Evolutionary conservation across 768 basidiomycete genomes (phyloP), one percentile per base, ranked within the genome.

Genomic region (Ramaria sp.): DNA sequence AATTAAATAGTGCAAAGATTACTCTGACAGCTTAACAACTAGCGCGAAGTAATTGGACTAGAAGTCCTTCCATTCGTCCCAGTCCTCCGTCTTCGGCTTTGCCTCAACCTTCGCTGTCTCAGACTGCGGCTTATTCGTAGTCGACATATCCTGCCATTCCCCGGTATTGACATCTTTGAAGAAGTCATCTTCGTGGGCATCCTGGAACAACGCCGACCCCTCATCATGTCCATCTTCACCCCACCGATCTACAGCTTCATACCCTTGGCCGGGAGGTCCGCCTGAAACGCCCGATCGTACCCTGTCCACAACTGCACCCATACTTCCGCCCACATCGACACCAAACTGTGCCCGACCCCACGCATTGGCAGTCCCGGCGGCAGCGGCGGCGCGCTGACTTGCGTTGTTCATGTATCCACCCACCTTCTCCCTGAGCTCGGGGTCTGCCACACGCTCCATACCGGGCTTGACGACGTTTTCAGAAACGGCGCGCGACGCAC

Each of bases 401-500:
- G 85, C 84, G 64, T 84, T 83, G 22, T 74, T 70, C 65, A 88
- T 78, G 68, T 91, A 90, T 15, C 82, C 83, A 62, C 76, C 78
- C 51, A 94, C 79, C 55, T 75, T 84, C 1, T 82, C 81, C 59
- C 91, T 86, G 62, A 95, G 78, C 53, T 72, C 76, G 11, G 93
- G 92, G 67, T 96, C 93, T 53, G 74, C 77, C 30, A 88, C 89
- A 60, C 78, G 81, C 64, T 88, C 86, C 67, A 94, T 72, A 20
- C 88, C 86, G 6, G 95, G 95, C 68, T 96, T 91, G 58, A 98
- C 86, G 45, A 98, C 87, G 62, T 81, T 86, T 66, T 92, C 88
- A 61, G 81, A 79, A 50, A 97, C 88, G 17, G 72, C 86, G 63
- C 81, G 81, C 5, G 83, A 79, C 19, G 93, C 93, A 51, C 85